Evolutionary conservation across 2,329 filamentous ascomycete genomes (phyloP).

Genomic region (Fusarium globosum): DNA sequence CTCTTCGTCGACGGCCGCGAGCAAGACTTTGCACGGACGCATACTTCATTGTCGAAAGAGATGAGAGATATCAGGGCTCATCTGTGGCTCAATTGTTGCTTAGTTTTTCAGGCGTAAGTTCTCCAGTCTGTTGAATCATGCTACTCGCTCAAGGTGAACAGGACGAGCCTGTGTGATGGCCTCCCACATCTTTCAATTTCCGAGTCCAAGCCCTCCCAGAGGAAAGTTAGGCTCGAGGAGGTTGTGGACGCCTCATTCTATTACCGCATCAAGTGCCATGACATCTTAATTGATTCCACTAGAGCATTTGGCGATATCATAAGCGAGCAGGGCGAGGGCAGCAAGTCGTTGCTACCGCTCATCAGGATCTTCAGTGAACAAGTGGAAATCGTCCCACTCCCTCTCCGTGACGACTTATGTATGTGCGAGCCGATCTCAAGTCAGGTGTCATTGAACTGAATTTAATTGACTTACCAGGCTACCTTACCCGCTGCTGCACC

Average conservation of each 20-base stretch:
- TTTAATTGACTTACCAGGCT: not conserved
- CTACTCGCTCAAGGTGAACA: not conserved
- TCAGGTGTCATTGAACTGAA: not conserved
- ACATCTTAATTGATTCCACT: not conserved
- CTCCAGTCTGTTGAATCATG: too few relatives aligned
- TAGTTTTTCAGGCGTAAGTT: constrained; percentile 6
- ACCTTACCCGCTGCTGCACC: not conserved
- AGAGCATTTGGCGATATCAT: not conserved
- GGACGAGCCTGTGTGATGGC: not conserved
- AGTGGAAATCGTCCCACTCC: not conserved
- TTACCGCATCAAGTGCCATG: constrained; percentile 2
- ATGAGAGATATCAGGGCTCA: not conserved
- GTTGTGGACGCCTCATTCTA: not conserved
- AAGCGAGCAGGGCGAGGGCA: not conserved
- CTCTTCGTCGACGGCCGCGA: not conserved
- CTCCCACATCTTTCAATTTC: not conserved
- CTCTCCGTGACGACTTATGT: not conserved
- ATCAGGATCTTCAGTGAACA: constrained; percentile 4
- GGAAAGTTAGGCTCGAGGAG: not conserved
- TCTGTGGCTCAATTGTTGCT: not conserved
- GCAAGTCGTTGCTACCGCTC: not conserved
- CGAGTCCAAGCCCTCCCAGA: not conserved
- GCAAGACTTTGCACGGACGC: constrained; percentile 6
- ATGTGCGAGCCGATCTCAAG: not conserved
- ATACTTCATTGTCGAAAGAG: not conserved